A percentile compares a stretch with the other conserved stretches of the same genome.
phyloP scores from a whole-genome alignment of 164 flowering plant species.

The Sextonia rubra region DNA sequence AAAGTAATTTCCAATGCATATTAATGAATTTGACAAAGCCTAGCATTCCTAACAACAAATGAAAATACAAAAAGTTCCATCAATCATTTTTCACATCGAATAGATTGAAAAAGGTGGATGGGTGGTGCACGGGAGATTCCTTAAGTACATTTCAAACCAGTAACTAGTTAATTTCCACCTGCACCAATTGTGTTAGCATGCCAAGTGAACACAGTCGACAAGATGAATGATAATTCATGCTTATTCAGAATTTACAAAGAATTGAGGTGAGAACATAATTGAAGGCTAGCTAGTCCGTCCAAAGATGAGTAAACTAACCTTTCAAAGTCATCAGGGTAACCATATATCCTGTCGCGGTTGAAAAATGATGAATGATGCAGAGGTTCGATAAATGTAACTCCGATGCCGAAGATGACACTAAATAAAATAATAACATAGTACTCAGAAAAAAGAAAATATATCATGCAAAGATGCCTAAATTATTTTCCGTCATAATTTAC shows the following conservation, averaged over 20 bases:
- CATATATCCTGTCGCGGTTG: conserved; percentile 60
- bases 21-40: not conserved
- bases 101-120: not conserved
- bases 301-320: conserved; percentile 37
- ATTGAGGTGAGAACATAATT: not conserved
- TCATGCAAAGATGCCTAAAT: too few species aligned
- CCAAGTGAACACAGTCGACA: not conserved
- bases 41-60: not conserved
- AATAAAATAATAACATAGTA: conserved; percentile 10
- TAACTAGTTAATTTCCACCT: not conserved
- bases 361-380: conserved; percentile 51
- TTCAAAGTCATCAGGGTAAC: conserved; percentile 80
- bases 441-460: not conserved
- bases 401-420: conserved; percentile 69
- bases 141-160: not conserved
- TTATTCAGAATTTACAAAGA: not conserved
- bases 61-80: not conserved
- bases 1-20: not conserved
- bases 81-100: not conserved
- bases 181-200: not conserved
- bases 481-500: too few species aligned
- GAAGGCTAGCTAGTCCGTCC: not conserved
- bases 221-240: not conserved
- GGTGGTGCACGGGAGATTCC: not conserved
- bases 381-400: conserved; percentile 71